Evolutionary conservation across 2,329 filamentous ascomycete genomes (phyloP), one percentile per base, ranked within the genome.

Genomic region (Aspergillus fijiensis): DNA sequence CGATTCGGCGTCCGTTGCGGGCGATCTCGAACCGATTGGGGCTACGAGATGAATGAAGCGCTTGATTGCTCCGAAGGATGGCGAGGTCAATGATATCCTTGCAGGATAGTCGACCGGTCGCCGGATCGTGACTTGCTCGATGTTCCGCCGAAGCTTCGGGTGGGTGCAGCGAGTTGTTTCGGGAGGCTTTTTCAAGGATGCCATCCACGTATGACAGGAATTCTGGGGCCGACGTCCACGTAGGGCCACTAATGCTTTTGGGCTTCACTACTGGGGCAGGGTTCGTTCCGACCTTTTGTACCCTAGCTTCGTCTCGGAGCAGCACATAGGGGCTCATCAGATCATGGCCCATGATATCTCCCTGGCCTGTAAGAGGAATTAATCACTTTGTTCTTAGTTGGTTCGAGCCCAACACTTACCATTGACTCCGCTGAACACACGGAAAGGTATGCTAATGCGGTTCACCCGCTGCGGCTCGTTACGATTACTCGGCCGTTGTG

Each of bases 21-120:
- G 94, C 89, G 72, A 99, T 98, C 72, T 96, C 93, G 73, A 98
- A 99, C 45, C 92, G 88, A 70, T 96, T 97, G n/a, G 89, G 86
- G 71, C 90, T 93, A 68, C 92, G 89, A 39, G 88, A 87, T n/a
- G 86, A 84, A 49, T 86, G 83, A 2, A 81, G 81, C 0, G 86
- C 83, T 66, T 88, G 79, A 66, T 92, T 92, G 71, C 91, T 92
- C 65, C 91, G 88, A 56, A 97, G 82, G 60, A 98, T 96, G 12
- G 95, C 87, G 62, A 96, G 83, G 71, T 97, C 91, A 69, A 99
- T 96, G 21, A 91, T 88, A 69, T 97, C 92, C 71, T 92, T 94
- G 63, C 84, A 89, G 2, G 85, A 87, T 3, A 84, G 77, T 1
- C 83, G 79, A 42, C 87, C 81, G 1, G 85, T 81, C 9, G 68